Conservation (phyloP, 2,329 filamentous ascomycete species). For the Shiraia sp. region DNA sequence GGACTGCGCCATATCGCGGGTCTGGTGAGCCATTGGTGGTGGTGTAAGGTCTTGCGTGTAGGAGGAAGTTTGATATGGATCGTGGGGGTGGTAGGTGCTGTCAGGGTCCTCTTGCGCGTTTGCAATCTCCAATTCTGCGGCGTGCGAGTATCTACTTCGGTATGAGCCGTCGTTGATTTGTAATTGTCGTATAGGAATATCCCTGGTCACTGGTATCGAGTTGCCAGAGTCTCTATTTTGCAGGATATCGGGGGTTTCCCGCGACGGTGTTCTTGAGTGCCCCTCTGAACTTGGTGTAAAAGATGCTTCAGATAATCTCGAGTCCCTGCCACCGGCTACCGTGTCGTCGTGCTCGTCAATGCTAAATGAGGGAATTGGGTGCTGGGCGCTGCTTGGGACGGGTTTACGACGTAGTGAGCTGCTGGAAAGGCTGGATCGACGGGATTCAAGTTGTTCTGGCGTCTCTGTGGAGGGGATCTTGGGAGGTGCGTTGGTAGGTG, state of each 20-base stretch:
- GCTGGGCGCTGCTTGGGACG: slow-evolving; percentile 16
- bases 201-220: slow-evolving; percentile 32
- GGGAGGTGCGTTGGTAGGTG: slow-evolving; percentile 29
- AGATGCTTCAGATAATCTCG: slow-evolving; percentile 40
- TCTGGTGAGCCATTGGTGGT: slow-evolving; percentile 25
- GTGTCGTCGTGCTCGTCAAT: slow-evolving; percentile 37
- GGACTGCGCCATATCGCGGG: slow-evolving; percentile 30
- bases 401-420: slow-evolving; percentile 33
- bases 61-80: slow-evolving; percentile 23
- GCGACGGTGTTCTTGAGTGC: slow-evolving; percentile 41
- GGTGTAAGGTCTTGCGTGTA: slow-evolving; percentile 28
- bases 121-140: slow-evolving; percentile 35
- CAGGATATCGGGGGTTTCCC: slow-evolving; percentile 37
- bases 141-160: slow-evolving; percentile 37
- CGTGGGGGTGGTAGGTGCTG: slow-evolving; percentile 22
- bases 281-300: slow-evolving; percentile 34
- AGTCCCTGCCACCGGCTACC: slow-evolving; percentile 34
- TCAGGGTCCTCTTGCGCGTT: slow-evolving; percentile 29
- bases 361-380: slow-evolving; percentile 36
- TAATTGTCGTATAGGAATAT: slow-evolving; percentile 40
- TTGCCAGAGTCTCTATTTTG: slow-evolving; percentile 25
- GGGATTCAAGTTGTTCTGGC: slow-evolving; percentile 16
- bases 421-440: slow-evolving; percentile 20
- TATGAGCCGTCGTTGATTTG: slow-evolving; percentile 40
- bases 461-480: slow-evolving; percentile 25